Evolutionary conservation across 345 rosid species (phyloP).

Genomic region (Jatropha curcas): DNA sequence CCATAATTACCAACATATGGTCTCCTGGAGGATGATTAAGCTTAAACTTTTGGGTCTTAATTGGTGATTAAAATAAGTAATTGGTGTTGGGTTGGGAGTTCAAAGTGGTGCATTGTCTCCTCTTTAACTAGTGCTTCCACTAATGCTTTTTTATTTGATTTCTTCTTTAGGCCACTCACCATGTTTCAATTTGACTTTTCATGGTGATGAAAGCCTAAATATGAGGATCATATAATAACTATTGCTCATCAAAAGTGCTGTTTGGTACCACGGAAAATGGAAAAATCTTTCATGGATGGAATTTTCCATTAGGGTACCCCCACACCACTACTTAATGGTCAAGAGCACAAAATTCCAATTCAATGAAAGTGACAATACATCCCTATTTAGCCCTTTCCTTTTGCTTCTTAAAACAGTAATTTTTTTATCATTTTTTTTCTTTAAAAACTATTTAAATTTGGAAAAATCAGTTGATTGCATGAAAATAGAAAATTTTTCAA

Average conservation of each 20-base stretch:
- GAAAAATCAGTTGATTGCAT: no score
- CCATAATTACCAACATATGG: slow-evolving; percentile 32
- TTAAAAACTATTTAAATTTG: no score
- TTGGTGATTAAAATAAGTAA: slow-evolving; percentile 19
- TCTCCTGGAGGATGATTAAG: slow-evolving; percentile 36
- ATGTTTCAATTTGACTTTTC: slow-evolving; percentile 40
- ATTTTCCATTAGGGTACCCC: neutral
- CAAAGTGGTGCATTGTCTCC: slow-evolving; percentile 5
- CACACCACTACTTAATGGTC: slow-evolving; percentile 4
- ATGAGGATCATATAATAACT: slow-evolving; percentile 37
- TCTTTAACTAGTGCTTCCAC: slow-evolving; percentile 35
- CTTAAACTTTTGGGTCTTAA: slow-evolving; percentile 2
- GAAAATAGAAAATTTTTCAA: no score
- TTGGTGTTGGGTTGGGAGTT: slow-evolving; percentile 20
- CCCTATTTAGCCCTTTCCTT: no score
- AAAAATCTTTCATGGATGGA: slow-evolving; percentile 6
- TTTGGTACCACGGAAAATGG: slow-evolving; percentile 23
- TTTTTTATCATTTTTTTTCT: no score
- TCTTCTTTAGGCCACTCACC: slow-evolving; percentile 52
- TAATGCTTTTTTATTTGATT: slow-evolving; percentile 32
- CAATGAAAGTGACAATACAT: no score
- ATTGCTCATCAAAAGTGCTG: slow-evolving; percentile 24
- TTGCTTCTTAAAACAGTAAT: no score
- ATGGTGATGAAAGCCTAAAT: slow-evolving; percentile 45
- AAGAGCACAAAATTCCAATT: neutral